phyloP scores from a whole-genome alignment of 179 eudicot species.

The Heliamphora pulchella region DNA sequence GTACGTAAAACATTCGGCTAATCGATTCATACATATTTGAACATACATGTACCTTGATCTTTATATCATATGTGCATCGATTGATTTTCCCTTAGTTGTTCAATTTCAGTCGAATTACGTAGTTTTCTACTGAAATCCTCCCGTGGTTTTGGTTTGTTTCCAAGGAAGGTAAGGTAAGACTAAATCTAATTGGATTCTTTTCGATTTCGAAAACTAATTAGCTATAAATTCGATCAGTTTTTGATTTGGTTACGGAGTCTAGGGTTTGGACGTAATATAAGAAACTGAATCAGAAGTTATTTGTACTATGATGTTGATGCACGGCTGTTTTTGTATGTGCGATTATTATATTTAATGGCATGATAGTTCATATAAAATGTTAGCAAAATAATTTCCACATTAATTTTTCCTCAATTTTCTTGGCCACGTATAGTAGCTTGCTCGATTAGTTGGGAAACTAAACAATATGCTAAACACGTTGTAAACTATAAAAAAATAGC shows the following conservation, averaged over 20 bases:
- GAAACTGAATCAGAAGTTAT: neutral
- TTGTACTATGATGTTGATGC: neutral
- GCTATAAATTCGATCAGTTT: neutral
- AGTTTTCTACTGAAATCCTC: neutral
- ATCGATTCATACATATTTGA: neutral
- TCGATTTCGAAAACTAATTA: conserved; percentile 1
- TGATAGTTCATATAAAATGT: too few relatives aligned
- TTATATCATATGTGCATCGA: neutral
- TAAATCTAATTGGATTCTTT: neutral
- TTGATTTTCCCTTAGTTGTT: neutral
- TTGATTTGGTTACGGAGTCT: neutral
- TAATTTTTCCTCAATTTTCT: too few relatives aligned
- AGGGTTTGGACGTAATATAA: neutral
- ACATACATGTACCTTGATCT: too few relatives aligned
- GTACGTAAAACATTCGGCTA: neutral
- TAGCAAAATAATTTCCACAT: too few relatives aligned
- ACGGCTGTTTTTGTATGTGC: neutral
- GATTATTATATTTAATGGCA: neutral
- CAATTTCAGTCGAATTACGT: neutral
- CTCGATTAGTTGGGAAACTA: too few relatives aligned
- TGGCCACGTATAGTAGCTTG: too few relatives aligned
- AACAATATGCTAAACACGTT: too few relatives aligned
- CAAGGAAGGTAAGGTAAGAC: neutral
- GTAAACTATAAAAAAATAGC: too few relatives aligned
- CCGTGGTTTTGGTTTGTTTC: neutral